These are phyloP conservation scores for Aureobasidium mangrovei DNA, from an alignment of 2,329 filamentous ascomycete species.

Conservation along the genomic window DNA sequence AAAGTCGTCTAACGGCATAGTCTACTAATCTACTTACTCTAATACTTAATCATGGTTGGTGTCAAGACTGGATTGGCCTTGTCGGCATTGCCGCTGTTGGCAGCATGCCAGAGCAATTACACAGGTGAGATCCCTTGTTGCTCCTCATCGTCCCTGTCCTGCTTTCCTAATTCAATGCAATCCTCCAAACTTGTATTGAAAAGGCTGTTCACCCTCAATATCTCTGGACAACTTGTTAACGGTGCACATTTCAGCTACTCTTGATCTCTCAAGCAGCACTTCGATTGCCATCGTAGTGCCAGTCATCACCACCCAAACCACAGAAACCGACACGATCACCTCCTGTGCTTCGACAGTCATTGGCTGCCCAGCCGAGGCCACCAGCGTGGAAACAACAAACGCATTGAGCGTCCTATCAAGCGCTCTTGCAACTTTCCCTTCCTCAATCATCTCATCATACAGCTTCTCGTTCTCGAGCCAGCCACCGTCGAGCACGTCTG, in stretches of 20 bases:
- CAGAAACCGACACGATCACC: constrained; percentile 14
- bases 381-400: constrained; percentile 7
- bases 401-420: constrained; percentile 15
- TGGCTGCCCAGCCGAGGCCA: background rate
- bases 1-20: background rate
- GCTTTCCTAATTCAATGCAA: background rate
- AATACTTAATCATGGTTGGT: background rate
- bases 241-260: constrained; percentile 12
- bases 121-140: background rate
- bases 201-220: background rate
- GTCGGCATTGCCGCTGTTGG: background rate
- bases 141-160: too few species aligned
- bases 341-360: constrained; percentile 1
- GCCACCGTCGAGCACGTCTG: background rate
- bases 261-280: background rate
- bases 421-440: constrained; percentile 14
- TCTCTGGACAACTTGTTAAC: constrained; percentile 42
- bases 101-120: background rate
- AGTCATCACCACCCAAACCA: constrained; percentile 10
- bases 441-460: constrained; percentile 2
- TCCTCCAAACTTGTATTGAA: background rate
- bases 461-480: background rate
- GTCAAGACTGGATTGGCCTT: background rate
- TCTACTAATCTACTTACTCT: background rate
- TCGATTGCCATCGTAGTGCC: constrained; percentile 14